phyloP scores from a whole-genome alignment of 192 early-diverging fungal species.

The Coemansia sp. region DNA sequence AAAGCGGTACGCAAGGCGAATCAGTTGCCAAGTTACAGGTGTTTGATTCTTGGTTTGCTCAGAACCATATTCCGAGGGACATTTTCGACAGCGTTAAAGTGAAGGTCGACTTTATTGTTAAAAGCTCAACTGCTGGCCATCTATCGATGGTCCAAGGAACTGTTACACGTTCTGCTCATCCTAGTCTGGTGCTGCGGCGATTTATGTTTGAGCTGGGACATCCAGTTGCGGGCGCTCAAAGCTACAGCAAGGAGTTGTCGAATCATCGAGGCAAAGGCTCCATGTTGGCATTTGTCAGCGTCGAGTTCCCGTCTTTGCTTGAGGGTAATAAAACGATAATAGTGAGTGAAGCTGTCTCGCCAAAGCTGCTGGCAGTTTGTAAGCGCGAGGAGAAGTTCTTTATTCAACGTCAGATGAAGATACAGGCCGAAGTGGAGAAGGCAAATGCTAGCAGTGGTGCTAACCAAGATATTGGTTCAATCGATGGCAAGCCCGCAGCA shows the following conservation, averaged over 20 bases:
- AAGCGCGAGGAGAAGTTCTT: slow-evolving; percentile 60
- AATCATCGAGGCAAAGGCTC: slow-evolving; percentile 63
- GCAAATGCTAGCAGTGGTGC: neutral
- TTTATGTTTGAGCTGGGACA: slow-evolving; percentile 48
- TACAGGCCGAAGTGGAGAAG: slow-evolving; percentile 51
- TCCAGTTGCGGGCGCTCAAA: slow-evolving; percentile 61
- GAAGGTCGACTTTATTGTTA: slow-evolving; percentile 2
- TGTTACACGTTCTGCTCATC: slow-evolving; percentile 21
- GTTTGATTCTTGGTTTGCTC: slow-evolving; percentile 22
- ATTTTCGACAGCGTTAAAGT: slow-evolving; percentile 19
- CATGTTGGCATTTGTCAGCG: slow-evolving; percentile 41
- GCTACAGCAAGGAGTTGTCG: slow-evolving; percentile 53
- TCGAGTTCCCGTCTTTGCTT: slow-evolving; percentile 52
- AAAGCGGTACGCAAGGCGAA: neutral
- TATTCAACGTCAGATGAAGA: slow-evolving; percentile 34
- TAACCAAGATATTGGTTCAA: slow-evolving; percentile 37
- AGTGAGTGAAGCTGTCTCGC: slow-evolving; percentile 45
- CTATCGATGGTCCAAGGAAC: slow-evolving; percentile 26
- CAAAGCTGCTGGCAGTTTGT: slow-evolving; percentile 58
- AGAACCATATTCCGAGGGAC: slow-evolving; percentile 39
- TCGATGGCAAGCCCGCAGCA: slow-evolving; percentile 45
- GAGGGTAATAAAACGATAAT: slow-evolving; percentile 4
- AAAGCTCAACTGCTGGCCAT: slow-evolving; percentile 27
- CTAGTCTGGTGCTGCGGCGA: slow-evolving; percentile 56
- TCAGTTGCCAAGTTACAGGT: neutral